phyloP scores from a whole-genome alignment of 495 filamentous ascomycete genomes.

The Penicillium canariense region DNA sequence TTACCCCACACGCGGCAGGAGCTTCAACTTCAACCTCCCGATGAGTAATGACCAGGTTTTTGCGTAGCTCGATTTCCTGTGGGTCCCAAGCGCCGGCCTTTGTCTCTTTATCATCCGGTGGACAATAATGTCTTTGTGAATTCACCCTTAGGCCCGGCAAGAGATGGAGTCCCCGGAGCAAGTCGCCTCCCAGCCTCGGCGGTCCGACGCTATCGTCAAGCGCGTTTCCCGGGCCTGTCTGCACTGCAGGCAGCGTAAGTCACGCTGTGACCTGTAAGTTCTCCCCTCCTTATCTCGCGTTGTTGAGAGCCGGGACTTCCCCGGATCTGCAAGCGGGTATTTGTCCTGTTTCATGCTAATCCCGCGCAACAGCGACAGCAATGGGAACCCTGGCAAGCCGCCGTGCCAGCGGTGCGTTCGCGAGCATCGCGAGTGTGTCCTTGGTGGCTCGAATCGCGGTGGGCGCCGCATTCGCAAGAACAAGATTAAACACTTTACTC shows the following conservation, averaged over 20 bases:
- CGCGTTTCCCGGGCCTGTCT: conserved; percentile 62
- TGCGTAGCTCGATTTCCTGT: conserved; percentile 8
- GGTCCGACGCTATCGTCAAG: conserved; percentile 42
- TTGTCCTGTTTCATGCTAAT: conserved; percentile 17
- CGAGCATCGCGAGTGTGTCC: conserved; percentile 57
- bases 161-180: conserved; percentile 21
- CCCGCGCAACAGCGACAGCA: conserved; percentile 36
- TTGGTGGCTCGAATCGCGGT: conserved; percentile 61
- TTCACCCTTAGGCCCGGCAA: conserved; percentile 1
- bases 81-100: conserved; percentile 17
- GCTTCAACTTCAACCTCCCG: neutral
- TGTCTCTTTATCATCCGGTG: conserved; percentile 10
- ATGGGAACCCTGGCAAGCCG: conserved; percentile 47
- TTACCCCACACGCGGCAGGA: conserved; percentile 8
- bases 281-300: neutral
- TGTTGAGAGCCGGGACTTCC: neutral
- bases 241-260: conserved; percentile 61
- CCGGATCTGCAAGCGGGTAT: conserved; percentile 17
- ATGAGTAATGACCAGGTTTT: conserved; percentile 19
- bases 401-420: conserved; percentile 60
- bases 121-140: conserved; percentile 12
- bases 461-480: conserved; percentile 58
- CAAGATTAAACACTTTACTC: conserved; percentile 43
- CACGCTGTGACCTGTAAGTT: conserved; percentile 61
- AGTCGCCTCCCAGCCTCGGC: conserved; percentile 9